Percentiles rank a stretch among this genome's conserved stretches.
phyloP scores from a whole-genome alignment of 148 eudicot genomes.

The Vaccinium vitisidaea region DNA sequence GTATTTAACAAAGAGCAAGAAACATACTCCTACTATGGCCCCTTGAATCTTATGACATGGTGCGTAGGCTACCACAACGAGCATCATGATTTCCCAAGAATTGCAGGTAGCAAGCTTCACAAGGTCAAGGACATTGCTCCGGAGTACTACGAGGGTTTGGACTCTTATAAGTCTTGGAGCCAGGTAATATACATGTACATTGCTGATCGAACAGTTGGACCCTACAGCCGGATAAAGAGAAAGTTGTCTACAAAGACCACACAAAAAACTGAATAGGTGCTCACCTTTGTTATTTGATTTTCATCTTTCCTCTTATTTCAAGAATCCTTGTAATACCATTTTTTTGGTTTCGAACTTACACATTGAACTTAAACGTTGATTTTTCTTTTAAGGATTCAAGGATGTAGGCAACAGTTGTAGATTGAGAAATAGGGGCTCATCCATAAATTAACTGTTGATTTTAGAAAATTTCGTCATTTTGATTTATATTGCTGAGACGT shows the following conservation, averaged over 20 bases:
- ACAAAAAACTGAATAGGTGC: slow-evolving; percentile 7
- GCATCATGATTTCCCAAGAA: slow-evolving; percentile 94
- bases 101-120: slow-evolving; percentile 52
- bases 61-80: slow-evolving; percentile 95
- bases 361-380: not conserved
- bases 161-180: slow-evolving; percentile 82
- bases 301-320: not conserved
- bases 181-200: slow-evolving; percentile 75
- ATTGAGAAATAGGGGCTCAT: not conserved
- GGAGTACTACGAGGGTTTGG: slow-evolving; percentile 30
- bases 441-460: not conserved
- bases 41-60: slow-evolving; percentile 77
- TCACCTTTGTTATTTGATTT: not conserved
- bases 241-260: slow-evolving; percentile 16
- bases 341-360: not conserved
- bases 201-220: slow-evolving; percentile 69
- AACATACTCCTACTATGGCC: slow-evolving; percentile 78
- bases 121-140: slow-evolving; percentile 71
- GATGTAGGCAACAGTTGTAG: not conserved
- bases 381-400: not conserved
- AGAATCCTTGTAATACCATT: not conserved
- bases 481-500: not conserved
- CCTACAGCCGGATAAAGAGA: slow-evolving; percentile 88
- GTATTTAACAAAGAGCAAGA: slow-evolving; percentile 80
- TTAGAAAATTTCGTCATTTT: not conserved